Percentiles rank a stretch among this genome's conserved stretches.
phyloP scores from a whole-genome alignment of 176 grass and related monocot genomes.

The Canna indica region DNA sequence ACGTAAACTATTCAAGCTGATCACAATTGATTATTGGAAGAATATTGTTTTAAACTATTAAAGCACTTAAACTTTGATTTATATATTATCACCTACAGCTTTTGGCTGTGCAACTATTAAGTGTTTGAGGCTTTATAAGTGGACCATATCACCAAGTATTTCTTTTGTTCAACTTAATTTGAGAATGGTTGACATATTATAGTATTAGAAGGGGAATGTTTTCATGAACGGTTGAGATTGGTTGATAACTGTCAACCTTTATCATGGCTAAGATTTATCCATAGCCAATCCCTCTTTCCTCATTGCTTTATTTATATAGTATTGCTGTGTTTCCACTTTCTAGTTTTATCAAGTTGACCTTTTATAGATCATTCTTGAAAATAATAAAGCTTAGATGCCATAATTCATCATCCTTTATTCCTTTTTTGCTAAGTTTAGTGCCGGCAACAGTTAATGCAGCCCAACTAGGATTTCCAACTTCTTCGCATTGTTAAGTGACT shows the following conservation, averaged over 20 bases:
- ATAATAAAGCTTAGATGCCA: conserved; percentile 1
- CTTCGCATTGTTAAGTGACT: conserved; percentile 1
- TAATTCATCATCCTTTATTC: not conserved
- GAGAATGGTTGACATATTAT: too few species aligned
- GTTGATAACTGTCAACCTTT: not conserved
- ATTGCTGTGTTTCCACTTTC: too few species aligned
- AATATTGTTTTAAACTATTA: too few species aligned
- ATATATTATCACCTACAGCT: too few species aligned
- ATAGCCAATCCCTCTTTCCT: not conserved
- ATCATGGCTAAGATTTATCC: not conserved
- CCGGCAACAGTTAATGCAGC: not conserved
- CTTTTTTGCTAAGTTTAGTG: not conserved
- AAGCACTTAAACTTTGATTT: too few species aligned
- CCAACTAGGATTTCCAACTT: conserved; percentile 7
- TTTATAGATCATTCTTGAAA: not conserved
- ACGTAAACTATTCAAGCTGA: not conserved
- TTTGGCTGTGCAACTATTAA: too few species aligned
- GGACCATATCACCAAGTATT: too few species aligned
- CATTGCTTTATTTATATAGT: not conserved
- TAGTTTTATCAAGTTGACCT: not conserved
- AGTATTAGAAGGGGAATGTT: too few species aligned
- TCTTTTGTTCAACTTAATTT: too few species aligned
- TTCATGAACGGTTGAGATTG: too few species aligned
- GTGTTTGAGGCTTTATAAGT: too few species aligned
- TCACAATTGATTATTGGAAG: too few species aligned